Evolutionary conservation across 257 asterid species (phyloP).

Genomic region (Solanum raphanifolium): DNA sequence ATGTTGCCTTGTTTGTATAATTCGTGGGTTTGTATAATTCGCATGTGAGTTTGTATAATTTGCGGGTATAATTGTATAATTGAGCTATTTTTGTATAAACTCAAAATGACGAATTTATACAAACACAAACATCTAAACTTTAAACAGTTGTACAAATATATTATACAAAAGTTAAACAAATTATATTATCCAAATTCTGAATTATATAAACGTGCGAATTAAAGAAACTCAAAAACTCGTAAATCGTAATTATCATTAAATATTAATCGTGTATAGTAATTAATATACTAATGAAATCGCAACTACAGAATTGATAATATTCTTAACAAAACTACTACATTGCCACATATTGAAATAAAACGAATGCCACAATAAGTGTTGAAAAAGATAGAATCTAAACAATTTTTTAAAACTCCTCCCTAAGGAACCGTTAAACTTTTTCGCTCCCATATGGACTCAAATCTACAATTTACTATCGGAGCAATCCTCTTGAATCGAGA

Average conservation of each 20-base stretch:
- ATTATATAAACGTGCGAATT: too few species aligned
- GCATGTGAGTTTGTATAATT: too few species aligned
- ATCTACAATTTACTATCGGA: neutral
- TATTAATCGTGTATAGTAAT: accelerated
- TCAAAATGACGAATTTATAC: too few species aligned
- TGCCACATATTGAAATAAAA: neutral
- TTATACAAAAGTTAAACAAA: too few species aligned
- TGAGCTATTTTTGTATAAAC: too few species aligned
- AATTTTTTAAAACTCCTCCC: too few species aligned
- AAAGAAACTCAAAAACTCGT: too few species aligned
- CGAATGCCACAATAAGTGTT: neutral
- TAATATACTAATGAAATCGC: neutral
- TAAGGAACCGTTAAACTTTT: neutral
- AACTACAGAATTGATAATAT: neutral
- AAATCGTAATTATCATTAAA: too few species aligned
- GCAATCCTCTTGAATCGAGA: neutral
- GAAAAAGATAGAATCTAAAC: neutral
- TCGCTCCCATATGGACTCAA: neutral
- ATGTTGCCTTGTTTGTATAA: neutral
- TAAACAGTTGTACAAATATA: neutral
- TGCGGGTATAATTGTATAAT: too few species aligned
- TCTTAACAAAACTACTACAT: neutral
- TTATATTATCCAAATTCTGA: neutral
- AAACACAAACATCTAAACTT: neutral
- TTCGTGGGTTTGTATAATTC: too few species aligned